Percentiles rank a stretch among this genome's conserved stretches.
These are phyloP conservation scores for Eucalyptus erythrocorys DNA, from an alignment of 345 rosid species.

Conservation along the genomic window DNA sequence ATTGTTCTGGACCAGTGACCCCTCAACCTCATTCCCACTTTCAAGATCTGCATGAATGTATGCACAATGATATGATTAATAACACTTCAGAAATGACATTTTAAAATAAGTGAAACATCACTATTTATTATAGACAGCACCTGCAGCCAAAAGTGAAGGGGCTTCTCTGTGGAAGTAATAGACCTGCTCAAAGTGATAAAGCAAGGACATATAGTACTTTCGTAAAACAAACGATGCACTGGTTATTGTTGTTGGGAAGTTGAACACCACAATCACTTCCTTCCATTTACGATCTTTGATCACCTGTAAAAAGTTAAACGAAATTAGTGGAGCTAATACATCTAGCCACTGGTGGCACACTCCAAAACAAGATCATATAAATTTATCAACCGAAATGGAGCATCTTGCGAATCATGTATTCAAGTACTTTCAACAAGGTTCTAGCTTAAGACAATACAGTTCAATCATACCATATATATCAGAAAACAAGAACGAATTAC, in stretches of 20 bases:
- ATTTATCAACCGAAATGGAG: not conserved
- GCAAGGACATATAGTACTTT: constrained; percentile 63
- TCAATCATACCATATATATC: not conserved
- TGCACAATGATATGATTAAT: not conserved
- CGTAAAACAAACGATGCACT: constrained; percentile 80
- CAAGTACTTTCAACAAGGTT: not conserved
- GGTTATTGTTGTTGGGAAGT: constrained; percentile 74
- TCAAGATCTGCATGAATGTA: constrained; percentile 5
- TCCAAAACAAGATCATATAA: not conserved
- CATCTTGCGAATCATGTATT: not conserved
- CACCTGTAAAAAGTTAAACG: constrained; percentile 31
- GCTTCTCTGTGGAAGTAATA: constrained; percentile 43
- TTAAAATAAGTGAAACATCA: not conserved
- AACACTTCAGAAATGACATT: not conserved
- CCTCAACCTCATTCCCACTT: constrained; percentile 10
- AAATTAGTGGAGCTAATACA: not conserved
- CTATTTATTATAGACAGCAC: constrained; percentile 1
- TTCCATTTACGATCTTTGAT: constrained; percentile 75
- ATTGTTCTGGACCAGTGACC: constrained; percentile 12
- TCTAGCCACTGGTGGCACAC: not conserved
- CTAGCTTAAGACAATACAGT: not conserved
- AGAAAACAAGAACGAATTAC: not conserved
- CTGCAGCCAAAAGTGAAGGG: constrained; percentile 20
- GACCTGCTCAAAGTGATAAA: constrained; percentile 62
- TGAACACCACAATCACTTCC: constrained; percentile 65